Base-by-base conservation (phyloP, 2,329 filamentous ascomycete species). In the Xylariales sp. region DNA sequence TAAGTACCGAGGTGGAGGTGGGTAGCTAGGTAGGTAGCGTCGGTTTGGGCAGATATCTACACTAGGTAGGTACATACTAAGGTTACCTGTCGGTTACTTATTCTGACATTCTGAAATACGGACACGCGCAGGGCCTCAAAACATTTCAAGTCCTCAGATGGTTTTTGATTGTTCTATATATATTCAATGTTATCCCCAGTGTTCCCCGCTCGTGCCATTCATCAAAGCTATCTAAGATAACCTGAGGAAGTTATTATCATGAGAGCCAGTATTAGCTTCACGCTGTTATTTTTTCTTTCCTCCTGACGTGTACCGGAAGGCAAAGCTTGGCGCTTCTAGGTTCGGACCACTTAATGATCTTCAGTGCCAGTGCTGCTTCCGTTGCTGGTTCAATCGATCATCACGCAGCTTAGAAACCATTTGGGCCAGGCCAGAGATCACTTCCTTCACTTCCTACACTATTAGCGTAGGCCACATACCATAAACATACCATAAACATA, bases 331-430 rank as follows among this genome's bases (percentile, higher is more conserved):
- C 3, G 12, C 34, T n/a, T 34, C 28, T 9, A 16, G 14, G 23
- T 23, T 23, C 23, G 2, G 30, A 30, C 39, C 10, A 18, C 30
- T 9, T 30, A 45, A 45, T 61, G 57, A 66, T 66, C 28, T 39
- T 52, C 57, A n/a, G 56, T 28, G n/a, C 30, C 57, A 57, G 50
- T 43, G 41, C 62, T 48, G 48, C 41, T 59, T 60, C 55, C 62
- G 62, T 65, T 60, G 32, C 49, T 30, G 34, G 32, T 36, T 41
- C 14, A 14, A 14, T 14, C 36, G 10, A 58, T 36, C 62, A 16
- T 53, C 36, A 34, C 48, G 48, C 48, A 58, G 46, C 59, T 59
- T 18, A 53, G 49, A 67, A 67, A 58, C 64, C 16, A 36, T 41
- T 34, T 43, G n/a, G 28, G 49, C 18, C 14, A 56, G 50, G 23